Base-by-base conservation (phyloP, 495 filamentous ascomycete genomes). In the Penicillium egyptiacum region DNA sequence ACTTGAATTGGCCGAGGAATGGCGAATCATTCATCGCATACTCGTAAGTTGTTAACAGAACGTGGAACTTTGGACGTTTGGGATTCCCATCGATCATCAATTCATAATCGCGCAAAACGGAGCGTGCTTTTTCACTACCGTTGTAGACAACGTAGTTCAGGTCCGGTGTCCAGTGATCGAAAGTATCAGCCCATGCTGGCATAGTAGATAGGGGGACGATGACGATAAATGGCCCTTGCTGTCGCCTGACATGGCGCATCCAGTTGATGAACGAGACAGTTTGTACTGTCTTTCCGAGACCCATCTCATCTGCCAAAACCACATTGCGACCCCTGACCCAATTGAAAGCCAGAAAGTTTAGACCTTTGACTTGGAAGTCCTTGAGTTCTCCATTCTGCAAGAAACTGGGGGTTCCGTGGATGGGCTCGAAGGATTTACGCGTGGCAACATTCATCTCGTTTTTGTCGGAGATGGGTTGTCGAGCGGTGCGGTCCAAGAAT, bases 301-400 rank as follows among this genome's bases (percentile, higher is more conserved):
- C 94, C 94, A 99, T 99, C 68, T 99, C 94, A 62, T 99, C 94
- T 12, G 94, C 94, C 14, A 99, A 80, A 50, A 99, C 96, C 59
- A 96, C 92, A 64, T 97, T 98, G 62, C 91, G 89, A 42, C 85
- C 86, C 59, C 86, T 85, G 42, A 88, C 88, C 94, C 94, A 99
- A 69, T 96, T 96, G 65, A 91, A 90, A 39, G 90, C 90, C 53
- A 99, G 75, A 73, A 96, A 98, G 73, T 97, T 97, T 49, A 99
- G 70, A 5, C 94, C 94, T 43, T 88, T 90, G 61, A 97, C 79
- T 72, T 99, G 94, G 69, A 99, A 99, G 50, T 93, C 90, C 55
- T 95, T 87, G 39, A 99, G 81, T 64, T 91, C 81, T 20, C 95
- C 95, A 56, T 87, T 81, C 50, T 89, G 84, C 71, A 99, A 82